phyloP scores from a whole-genome alignment of 2,329 filamentous ascomycete genomes.

The Talaromyces funiculosus region DNA sequence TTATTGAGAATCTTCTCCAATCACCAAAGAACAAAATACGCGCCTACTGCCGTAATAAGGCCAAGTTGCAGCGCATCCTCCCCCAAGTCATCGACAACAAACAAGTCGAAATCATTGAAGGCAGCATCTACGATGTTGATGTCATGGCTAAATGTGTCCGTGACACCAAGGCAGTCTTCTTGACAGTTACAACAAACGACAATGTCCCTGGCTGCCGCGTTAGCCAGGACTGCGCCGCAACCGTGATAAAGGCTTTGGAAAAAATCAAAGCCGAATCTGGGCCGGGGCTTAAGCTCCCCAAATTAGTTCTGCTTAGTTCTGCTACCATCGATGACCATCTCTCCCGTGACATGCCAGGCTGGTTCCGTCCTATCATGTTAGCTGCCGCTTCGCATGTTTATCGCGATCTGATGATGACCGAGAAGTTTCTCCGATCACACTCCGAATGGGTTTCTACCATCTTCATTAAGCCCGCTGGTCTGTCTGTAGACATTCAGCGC shows the following conservation, averaged over 20 bases:
- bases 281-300: slow-evolving; percentile 25
- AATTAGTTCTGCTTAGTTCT: slow-evolving; percentile 43
- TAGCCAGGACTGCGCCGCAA: slow-evolving; percentile 30
- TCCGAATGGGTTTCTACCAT: slow-evolving; percentile 19
- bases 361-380: slow-evolving; percentile 16
- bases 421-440: slow-evolving; percentile 18
- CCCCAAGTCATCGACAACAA: slow-evolving; percentile 30
- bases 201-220: slow-evolving; percentile 41
- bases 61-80: slow-evolving; percentile 34
- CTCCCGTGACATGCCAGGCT: slow-evolving; percentile 19
- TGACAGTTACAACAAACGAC: slow-evolving; percentile 38
- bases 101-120: slow-evolving; percentile 39
- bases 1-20: slow-evolving; percentile 37
- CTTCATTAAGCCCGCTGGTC: slow-evolving; percentile 22
- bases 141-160: slow-evolving; percentile 36
- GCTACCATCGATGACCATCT: slow-evolving; percentile 26
- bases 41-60: slow-evolving; percentile 42
- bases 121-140: slow-evolving; percentile 37
- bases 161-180: slow-evolving; percentile 36
- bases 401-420: slow-evolving; percentile 16
- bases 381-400: slow-evolving; percentile 19
- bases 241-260: slow-evolving; percentile 36
- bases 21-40: slow-evolving; percentile 23
- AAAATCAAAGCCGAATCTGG: slow-evolving; percentile 12
- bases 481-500: slow-evolving; percentile 21